Evolutionary conservation across 768 basidiomycete species (phyloP), one percentile per base, ranked within the genome.

Genomic region (Plicaturopsis crispa): DNA sequence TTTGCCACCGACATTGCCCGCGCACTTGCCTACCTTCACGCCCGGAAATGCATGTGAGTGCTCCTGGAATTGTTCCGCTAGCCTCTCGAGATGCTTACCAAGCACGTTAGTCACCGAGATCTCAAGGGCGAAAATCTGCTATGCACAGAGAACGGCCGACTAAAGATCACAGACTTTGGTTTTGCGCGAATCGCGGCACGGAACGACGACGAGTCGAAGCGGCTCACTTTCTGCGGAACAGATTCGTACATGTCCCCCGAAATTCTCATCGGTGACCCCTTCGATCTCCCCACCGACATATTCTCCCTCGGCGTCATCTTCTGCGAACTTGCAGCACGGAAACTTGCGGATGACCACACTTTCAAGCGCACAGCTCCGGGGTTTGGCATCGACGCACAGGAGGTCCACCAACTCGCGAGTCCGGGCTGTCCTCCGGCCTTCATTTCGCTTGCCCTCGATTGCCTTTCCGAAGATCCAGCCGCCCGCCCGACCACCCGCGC

Each of bases 141-240:
- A n/a, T 81, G 97, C 16, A 97, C 93, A 0, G 65, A 82, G 24
- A 99, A 99, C 51, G 88, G 90, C 16, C 79, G 94, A 31, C 72
- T 98, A 53, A 99, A 98, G 66, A 83, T 97, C 49, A 96, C 93
- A n/a, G 94, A 99, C 54, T 99, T 99, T 60, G 94, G 94, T 1
- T 94, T 97, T 50, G 91, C 92, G 4, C 75, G 94, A 24, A 96
- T 98, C 50, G 90, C 90, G 0, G 91, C 91, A 0, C 75, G 85
- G 30, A 94, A 88, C 50, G 87, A 80, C 41, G 92, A 93, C 47
- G 94, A 98, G 63, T 74, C 69, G 38, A 86, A 84, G 52, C 74
- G 86, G 4, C 72, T 90, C 31, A 90, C 87, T 0, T 89, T 89
- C 59, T 86, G 82, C 44, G 86, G 85, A n/a, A 88, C 85, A 2